Percentiles rank a stretch among this genome's conserved stretches.
Evolutionary conservation across 129 eudicot species (phyloP).

Genomic region (Ambrosia trifida): DNA sequence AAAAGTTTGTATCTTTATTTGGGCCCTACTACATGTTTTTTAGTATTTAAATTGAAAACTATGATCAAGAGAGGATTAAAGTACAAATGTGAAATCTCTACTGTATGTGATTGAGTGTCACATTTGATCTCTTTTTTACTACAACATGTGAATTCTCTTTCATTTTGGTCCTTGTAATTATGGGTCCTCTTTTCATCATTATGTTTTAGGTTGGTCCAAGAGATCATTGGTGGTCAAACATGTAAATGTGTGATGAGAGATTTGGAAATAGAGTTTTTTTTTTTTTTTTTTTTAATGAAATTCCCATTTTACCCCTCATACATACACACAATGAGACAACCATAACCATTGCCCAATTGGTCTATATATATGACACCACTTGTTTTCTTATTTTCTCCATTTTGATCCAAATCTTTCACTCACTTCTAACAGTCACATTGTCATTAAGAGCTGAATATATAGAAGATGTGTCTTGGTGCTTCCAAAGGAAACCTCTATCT

Average conservation of each 20-base stretch:
- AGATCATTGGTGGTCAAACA: constrained; percentile 43
- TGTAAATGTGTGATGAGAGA: constrained; percentile 46
- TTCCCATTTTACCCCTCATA: constrained; percentile 33
- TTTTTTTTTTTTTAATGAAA: background rate
- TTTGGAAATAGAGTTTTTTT: constrained; percentile 26
- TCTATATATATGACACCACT: constrained; percentile 34
- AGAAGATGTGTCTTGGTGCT: constrained; percentile 34
- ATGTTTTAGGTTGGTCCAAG: constrained; percentile 50
- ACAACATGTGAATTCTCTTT: constrained; percentile 36
- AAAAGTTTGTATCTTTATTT: constrained; percentile 23
- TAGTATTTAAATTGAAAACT: constrained; percentile 41
- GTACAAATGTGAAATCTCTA: constrained; percentile 35
- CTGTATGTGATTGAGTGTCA: constrained; percentile 38
- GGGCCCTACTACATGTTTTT: constrained; percentile 34
- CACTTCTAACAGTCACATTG: constrained; percentile 10
- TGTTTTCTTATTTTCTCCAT: constrained; percentile 17
- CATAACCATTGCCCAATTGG: constrained; percentile 18
- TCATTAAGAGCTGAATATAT: constrained; percentile 17
- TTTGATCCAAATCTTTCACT: constrained; percentile 22
- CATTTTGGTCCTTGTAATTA: constrained; percentile 44
- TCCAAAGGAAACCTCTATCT: constrained; percentile 19
- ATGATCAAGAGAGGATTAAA: constrained; percentile 33
- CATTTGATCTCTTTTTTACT: constrained; percentile 39
- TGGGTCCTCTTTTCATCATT: constrained; percentile 45
- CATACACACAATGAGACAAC: constrained; percentile 12